A percentile compares a stretch with the other conserved stretches of the same genome.
phyloP scores from a whole-genome alignment of 129 eudicot genomes.

The Scalesia atractyloides region DNA sequence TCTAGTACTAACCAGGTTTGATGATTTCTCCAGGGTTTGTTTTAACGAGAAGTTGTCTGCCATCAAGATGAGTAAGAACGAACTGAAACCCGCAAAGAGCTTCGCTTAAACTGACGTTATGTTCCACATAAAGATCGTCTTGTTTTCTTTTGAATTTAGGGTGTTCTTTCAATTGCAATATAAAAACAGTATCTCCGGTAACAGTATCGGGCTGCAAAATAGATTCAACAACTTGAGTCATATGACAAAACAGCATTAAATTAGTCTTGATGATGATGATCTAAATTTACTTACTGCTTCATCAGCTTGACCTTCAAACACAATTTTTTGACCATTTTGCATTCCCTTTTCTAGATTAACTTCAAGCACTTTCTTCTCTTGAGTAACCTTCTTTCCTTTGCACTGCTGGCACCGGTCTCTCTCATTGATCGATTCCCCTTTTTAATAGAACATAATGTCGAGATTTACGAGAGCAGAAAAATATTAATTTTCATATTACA shows the following conservation, averaged over 20 bases:
- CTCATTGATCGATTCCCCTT: slow-evolving; percentile 71
- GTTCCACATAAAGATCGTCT: slow-evolving; percentile 70
- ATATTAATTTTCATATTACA: not conserved
- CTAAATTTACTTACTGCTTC: slow-evolving; percentile 65
- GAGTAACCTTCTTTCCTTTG: slow-evolving; percentile 72
- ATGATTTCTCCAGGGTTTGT: slow-evolving; percentile 75
- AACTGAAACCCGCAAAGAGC: slow-evolving; percentile 77
- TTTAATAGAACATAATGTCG: slow-evolving; percentile 9
- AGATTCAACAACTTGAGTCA: too few species aligned
- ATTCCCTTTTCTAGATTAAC: slow-evolving; percentile 80
- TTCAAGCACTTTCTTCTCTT: slow-evolving; percentile 68
- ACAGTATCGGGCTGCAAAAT: slow-evolving; percentile 73
- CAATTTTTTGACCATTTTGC: slow-evolving; percentile 70
- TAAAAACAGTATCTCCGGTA: slow-evolving; percentile 60
- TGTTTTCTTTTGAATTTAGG: slow-evolving; percentile 63
- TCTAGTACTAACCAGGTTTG: slow-evolving; percentile 74
- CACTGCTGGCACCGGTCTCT: slow-evolving; percentile 71
- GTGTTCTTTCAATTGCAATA: slow-evolving; percentile 65
- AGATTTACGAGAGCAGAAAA: not conserved
- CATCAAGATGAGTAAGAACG: slow-evolving; percentile 72
- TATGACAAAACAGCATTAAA: not conserved
- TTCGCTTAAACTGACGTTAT: slow-evolving; percentile 55
- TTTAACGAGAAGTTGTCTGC: slow-evolving; percentile 64
- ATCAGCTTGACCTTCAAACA: slow-evolving; percentile 68
- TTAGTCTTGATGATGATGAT: not conserved